Conservation (phyloP, 106 monocot species). For the Cymbidium sinense region DNA sequence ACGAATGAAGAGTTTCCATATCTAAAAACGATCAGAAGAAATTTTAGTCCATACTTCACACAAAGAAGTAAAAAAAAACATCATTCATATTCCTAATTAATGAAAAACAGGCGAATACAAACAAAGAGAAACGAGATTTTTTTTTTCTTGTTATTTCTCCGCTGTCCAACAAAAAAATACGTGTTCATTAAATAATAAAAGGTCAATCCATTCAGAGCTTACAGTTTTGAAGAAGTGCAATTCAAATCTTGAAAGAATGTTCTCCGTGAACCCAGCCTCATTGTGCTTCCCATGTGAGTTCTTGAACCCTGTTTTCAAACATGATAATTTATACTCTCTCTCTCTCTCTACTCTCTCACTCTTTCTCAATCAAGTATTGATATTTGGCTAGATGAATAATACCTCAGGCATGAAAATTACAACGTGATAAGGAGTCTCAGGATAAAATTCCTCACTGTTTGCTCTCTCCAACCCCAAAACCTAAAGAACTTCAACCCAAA, state of each 20-base stretch:
- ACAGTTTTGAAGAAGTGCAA: constrained; percentile 73
- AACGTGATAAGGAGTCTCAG: constrained; percentile 44
- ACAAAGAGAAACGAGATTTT: neutral
- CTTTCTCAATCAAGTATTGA: neutral
- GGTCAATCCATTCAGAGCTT: neutral
- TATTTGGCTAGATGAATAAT: constrained; percentile 4
- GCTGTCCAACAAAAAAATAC: neutral
- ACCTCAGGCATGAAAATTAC: constrained; percentile 88
- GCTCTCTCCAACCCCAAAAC: constrained; percentile 53
- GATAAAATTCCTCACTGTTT: constrained; percentile 79
- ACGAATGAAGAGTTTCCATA: constrained; percentile 48
- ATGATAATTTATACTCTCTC: neutral
- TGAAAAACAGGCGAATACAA: neutral
- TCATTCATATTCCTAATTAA: neutral
- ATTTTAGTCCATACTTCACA: neutral
- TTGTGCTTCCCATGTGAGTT: constrained; percentile 77
- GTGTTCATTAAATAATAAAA: neutral
- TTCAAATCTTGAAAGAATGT: constrained; percentile 43
- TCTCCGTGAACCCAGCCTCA: constrained; percentile 67
- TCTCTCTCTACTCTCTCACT: neutral
- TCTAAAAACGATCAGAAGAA: constrained; percentile 15
- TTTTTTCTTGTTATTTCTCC: too few species aligned
- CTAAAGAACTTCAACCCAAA: constrained; percentile 12
- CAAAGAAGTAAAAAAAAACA: neutral
- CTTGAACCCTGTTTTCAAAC: constrained; percentile 50